phyloP scores from a whole-genome alignment of 2,329 filamentous ascomycete species.

The Diplodia scrobiculata region DNA sequence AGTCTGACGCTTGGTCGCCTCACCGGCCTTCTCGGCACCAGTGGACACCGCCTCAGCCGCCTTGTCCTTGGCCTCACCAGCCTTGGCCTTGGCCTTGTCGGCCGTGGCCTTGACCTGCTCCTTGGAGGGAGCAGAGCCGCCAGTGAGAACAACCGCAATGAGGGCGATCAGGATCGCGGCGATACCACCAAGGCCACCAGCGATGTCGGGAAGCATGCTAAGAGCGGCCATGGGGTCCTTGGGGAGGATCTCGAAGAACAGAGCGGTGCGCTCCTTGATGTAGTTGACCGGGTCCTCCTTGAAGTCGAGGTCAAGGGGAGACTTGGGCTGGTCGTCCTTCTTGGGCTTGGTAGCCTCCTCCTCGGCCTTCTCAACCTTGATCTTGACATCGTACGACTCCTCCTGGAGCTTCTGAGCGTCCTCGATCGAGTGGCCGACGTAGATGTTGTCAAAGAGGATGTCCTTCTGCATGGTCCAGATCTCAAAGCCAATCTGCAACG shows the following conservation, averaged over 20 bases:
- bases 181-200: slow-evolving; percentile 73
- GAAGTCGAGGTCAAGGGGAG: slow-evolving; percentile 80
- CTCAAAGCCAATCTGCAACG: slow-evolving; percentile 83
- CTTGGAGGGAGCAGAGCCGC: slow-evolving; percentile 66
- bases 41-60: slow-evolving; percentile 64
- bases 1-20: slow-evolving; percentile 64
- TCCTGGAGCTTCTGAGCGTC: slow-evolving; percentile 87
- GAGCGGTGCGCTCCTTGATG: slow-evolving; percentile 87
- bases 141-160: slow-evolving; percentile 65
- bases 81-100: slow-evolving; percentile 74
- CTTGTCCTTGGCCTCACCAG: slow-evolving; percentile 66
- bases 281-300: slow-evolving; percentile 84
- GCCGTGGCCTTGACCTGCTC: slow-evolving; percentile 70
- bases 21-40: slow-evolving; percentile 71
- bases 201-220: slow-evolving; percentile 89
- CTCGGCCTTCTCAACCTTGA: slow-evolving; percentile 74
- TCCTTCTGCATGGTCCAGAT: slow-evolving; percentile 99
- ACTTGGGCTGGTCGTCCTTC: slow-evolving; percentile 64
- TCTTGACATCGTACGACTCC: slow-evolving; percentile 90
- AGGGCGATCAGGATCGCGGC: slow-evolving; percentile 69
- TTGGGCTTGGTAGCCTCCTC: slow-evolving; percentile 81
- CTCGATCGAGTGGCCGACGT: slow-evolving; percentile 94
- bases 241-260: slow-evolving; percentile 84
- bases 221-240: slow-evolving; percentile 80
- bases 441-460: slow-evolving; percentile 99